Conservation (phyloP, 108 stramenopile genomes). For the Skeletonema tropicum region DNA sequence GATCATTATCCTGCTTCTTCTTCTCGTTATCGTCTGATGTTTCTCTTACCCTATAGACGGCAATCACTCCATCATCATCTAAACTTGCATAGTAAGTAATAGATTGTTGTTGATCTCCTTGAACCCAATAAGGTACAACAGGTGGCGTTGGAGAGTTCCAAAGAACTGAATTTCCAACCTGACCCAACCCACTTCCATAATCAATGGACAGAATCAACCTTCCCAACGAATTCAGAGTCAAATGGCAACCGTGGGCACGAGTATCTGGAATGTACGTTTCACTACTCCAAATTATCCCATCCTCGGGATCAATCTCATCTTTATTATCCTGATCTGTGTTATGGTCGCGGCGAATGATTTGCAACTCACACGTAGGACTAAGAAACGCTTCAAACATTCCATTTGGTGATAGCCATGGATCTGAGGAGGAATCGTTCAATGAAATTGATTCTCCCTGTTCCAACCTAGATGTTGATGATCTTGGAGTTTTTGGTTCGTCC, state of each 20-base stretch:
- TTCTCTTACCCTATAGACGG: conserved; percentile 59
- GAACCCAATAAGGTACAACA: conserved; percentile 42
- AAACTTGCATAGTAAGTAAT: conserved; percentile 62
- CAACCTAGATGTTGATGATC: conserved; percentile 43
- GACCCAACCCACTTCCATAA: conserved; percentile 53
- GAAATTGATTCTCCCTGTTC: conserved; percentile 40
- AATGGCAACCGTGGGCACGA: conserved; percentile 51
- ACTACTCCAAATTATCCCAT: conserved; percentile 52
- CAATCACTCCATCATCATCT: conserved; percentile 78
- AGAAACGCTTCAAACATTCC: conserved; percentile 62
- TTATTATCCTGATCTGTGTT: conserved; percentile 10
- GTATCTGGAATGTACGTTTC: conserved; percentile 52
- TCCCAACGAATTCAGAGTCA: conserved; percentile 44
- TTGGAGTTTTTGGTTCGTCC: conserved; percentile 28
- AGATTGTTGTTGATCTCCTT: conserved; percentile 37
- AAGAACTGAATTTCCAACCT: conserved; percentile 56
- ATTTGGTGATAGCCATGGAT: conserved; percentile 62
- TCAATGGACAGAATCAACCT: conserved; percentile 39
- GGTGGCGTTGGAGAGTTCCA: conserved; percentile 63
- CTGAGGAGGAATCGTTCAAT: conserved; percentile 25
- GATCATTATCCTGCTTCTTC: background rate
- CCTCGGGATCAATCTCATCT: conserved; percentile 15
- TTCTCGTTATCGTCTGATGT: background rate
- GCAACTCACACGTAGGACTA: conserved; percentile 65
- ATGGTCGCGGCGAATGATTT: conserved; percentile 29